Base-by-base conservation (phyloP, 1,139 yeast genomes). In the Diutina ranongensis region DNA sequence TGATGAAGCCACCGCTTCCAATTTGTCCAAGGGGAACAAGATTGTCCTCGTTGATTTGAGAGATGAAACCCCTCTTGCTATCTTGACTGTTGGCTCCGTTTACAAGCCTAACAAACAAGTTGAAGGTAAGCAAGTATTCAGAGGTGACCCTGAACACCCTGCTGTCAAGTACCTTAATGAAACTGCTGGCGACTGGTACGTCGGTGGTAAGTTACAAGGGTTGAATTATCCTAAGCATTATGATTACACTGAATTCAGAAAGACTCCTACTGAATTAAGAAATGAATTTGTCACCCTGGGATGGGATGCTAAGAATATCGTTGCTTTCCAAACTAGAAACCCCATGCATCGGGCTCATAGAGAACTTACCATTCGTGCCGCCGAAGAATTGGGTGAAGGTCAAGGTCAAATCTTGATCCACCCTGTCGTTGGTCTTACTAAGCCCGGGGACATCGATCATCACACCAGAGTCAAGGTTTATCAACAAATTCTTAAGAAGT, bases 321-420 rank as follows among this genome's bases (percentile, higher is more conserved):
- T 89, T 47, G 97, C 97, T 44, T 89, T 89, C 80, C 97, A 89
- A 71, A 89, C 97, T 45, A 80, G 97, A 71, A 89, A 89, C 68
- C 97, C 97, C 54, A 88, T 89, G 96, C 97, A 89, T 67, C 80
- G 97, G 64, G 97, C 97, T 35, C 97, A 89, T 65, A 78, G 97
- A 63, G 97, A 92, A 64, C 73, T 89, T 59, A 89, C 97, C 16
- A 94, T 89, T 45, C 78, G 97, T 57, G 97, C 97, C 33, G 97
- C 97, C 27, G 56, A 60, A 38, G 75, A 71, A 49, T 62, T 71
- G 48, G 42, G 42, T 2, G 42, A 38, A 15, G 75, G 74, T 31
- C 59, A 61, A 42, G 74, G 73, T 22, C 89, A 85, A 54, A 82
- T 89, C 47, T 73, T 89, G 63, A 86, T 89, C 58, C 97, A 89